phyloP scores from a whole-genome alignment of 1,284 basidiomycete genomes.

The Xanthoconium separans region DNA sequence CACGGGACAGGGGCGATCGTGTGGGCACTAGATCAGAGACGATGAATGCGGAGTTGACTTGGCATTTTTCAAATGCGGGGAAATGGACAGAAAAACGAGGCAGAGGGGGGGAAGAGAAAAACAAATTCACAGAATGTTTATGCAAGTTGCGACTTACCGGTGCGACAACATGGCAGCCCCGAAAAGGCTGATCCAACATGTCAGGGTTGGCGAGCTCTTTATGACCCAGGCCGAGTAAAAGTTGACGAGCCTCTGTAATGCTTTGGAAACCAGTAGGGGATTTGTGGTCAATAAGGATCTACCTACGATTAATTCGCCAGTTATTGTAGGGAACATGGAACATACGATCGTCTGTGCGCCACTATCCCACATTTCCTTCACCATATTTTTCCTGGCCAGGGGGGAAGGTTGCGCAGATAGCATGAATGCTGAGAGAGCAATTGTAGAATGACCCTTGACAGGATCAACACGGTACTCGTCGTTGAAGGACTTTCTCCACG shows the following conservation, averaged over 20 bases:
- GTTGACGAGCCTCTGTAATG: constrained; percentile 82
- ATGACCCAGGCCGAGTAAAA: constrained; percentile 68
- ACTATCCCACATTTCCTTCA: constrained; percentile 88
- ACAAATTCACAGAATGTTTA: constrained; percentile 4
- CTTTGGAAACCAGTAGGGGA: constrained; percentile 76
- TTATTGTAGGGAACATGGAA: constrained; percentile 19
- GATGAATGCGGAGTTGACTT: constrained; percentile 5
- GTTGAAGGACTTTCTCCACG: constrained; percentile 59
- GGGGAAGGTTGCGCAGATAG: constrained; percentile 71
- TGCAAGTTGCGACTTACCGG: constrained; percentile 53
- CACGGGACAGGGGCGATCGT: constrained; percentile 85
- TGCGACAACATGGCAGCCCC: constrained; percentile 78
- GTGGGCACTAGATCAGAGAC: constrained; percentile 71
- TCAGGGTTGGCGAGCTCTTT: constrained; percentile 53
- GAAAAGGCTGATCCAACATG: constrained; percentile 35
- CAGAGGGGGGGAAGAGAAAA: constrained; percentile 3
- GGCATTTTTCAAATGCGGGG: constrained; percentile 19
- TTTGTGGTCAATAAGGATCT: constrained; percentile 88
- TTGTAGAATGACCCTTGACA: constrained; percentile 45
- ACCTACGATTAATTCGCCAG: constrained; percentile 7
- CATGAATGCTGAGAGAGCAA: constrained; percentile 86
- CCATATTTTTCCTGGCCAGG: constrained; percentile 61
- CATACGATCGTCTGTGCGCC: constrained; percentile 78
- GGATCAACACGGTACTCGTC: constrained; percentile 44
- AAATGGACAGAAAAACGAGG: constrained; percentile 11